A percentile compares a stretch with the other conserved stretches of the same genome.
These are phyloP conservation scores for Lepiota brunneoincarnata DNA, from an alignment of 768 basidiomycete species.

Conservation along the genomic window DNA sequence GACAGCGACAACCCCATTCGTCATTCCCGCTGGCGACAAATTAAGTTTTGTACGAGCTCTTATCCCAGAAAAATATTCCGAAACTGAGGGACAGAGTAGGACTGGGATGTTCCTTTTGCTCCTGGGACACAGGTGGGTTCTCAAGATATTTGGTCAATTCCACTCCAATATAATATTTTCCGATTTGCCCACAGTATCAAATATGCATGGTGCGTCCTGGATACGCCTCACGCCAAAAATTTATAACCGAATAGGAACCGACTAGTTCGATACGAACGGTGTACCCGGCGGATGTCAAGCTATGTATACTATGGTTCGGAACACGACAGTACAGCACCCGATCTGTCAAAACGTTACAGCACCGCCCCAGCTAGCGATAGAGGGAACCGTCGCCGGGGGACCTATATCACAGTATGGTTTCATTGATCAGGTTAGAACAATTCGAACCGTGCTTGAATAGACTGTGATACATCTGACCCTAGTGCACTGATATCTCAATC, in stretches of 20 bases:
- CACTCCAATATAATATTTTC: neutral
- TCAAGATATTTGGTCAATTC: neutral
- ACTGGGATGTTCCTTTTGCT: slow-evolving; percentile 48
- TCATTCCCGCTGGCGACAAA: slow-evolving; percentile 36
- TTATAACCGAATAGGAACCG: neutral
- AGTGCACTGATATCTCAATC: slow-evolving; percentile 49
- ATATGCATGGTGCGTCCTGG: slow-evolving; percentile 48
- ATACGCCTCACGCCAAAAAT: neutral
- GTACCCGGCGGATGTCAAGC: slow-evolving; percentile 52
- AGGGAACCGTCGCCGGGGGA: slow-evolving; percentile 32
- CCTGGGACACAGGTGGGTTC: slow-evolving; percentile 38
- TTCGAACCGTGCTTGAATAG: neutral
- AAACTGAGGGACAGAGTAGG: slow-evolving; percentile 23
- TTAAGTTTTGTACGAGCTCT: slow-evolving; percentile 27
- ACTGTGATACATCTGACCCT: neutral
- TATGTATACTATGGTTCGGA: slow-evolving; percentile 45
- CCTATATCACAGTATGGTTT: slow-evolving; percentile 43
- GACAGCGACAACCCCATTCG: slow-evolving; percentile 39
- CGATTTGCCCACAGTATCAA: slow-evolving; percentile 37
- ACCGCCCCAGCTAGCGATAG: slow-evolving; percentile 30
- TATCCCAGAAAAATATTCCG: neutral
- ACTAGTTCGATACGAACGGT: slow-evolving; percentile 44
- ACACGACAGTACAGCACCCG: slow-evolving; percentile 29
- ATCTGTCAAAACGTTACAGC: slow-evolving; percentile 41
- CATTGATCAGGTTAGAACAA: slow-evolving; percentile 36